Percentiles rank a stretch among this genome's conserved stretches.
Conservation (phyloP, 1,284 basidiomycete genomes). For the Naganishia liquefaciens region DNA sequence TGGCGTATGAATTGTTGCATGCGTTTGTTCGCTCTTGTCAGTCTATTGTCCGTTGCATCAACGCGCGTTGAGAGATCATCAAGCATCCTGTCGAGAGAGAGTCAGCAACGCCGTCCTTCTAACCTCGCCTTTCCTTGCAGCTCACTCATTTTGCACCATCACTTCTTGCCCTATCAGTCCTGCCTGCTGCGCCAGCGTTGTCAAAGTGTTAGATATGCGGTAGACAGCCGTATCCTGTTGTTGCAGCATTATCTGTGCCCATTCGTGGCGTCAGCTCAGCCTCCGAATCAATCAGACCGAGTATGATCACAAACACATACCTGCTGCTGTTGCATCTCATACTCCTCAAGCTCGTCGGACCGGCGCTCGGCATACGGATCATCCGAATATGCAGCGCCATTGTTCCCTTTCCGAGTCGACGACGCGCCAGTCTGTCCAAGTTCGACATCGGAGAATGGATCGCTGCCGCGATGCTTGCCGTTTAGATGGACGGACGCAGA, state of each 20-base stretch:
- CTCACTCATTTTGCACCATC: slow-evolving; percentile 80
- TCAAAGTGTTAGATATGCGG: slow-evolving; percentile 78
- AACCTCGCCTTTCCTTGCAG: slow-evolving; percentile 17
- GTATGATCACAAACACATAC: not conserved
- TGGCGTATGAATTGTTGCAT: slow-evolving; percentile 79
- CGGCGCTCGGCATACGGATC: slow-evolving; percentile 7
- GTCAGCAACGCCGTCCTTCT: not conserved
- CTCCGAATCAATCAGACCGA: not conserved
- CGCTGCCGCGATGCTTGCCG: slow-evolving; percentile 5
- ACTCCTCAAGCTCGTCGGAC: slow-evolving; percentile 21
- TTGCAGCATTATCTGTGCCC: slow-evolving; percentile 69
- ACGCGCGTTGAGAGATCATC: slow-evolving; percentile 75
- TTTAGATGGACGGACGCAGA: not conserved
- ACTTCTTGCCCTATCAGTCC: slow-evolving; percentile 88
- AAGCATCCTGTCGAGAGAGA: slow-evolving; percentile 64
- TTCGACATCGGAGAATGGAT: slow-evolving; percentile 29
- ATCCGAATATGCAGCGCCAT: not conserved
- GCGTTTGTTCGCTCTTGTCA: slow-evolving; percentile 67
- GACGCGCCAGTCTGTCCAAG: slow-evolving; percentile 8
- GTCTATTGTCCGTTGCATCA: slow-evolving; percentile 69
- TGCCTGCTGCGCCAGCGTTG: slow-evolving; percentile 78
- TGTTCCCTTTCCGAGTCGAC: not conserved
- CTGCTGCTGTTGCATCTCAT: slow-evolving; percentile 30
- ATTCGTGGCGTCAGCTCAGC: no score
- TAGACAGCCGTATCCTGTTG: slow-evolving; percentile 84